phyloP scores from a whole-genome alignment of 208 protist species.

The Crithidia fasciculata region DNA sequence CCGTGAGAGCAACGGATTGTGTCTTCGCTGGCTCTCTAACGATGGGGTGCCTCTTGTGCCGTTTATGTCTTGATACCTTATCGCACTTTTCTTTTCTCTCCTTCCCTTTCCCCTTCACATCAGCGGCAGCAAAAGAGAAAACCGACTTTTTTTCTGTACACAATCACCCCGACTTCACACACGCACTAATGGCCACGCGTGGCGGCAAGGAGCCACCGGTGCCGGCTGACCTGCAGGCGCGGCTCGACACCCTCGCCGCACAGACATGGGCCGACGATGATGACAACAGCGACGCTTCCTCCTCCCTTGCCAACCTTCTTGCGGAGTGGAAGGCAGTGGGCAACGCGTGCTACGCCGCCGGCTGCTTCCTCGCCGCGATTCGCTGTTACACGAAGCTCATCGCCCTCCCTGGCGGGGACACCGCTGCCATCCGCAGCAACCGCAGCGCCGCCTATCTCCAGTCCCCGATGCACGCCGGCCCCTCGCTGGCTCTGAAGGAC shows the following conservation, averaged over 20 bases:
- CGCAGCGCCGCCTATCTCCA: constrained; percentile 87
- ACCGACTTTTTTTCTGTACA: not conserved
- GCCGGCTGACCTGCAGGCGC: constrained; percentile 42
- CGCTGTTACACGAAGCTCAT: constrained; percentile 81
- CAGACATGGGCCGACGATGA: constrained; percentile 10
- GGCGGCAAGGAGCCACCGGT: constrained; percentile 52
- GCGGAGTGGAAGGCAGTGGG: constrained; percentile 79
- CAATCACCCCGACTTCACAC: not conserved
- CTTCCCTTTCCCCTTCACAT: not conserved
- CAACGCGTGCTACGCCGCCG: constrained; percentile 75
- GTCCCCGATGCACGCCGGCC: constrained; percentile 68
- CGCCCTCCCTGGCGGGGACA: constrained; percentile 42
- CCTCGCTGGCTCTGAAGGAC: constrained; percentile 85
- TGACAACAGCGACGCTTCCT: constrained; percentile 1
- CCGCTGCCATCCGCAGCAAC: constrained; percentile 87
- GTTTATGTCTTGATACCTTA: not conserved
- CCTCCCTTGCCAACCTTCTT: constrained; percentile 19
- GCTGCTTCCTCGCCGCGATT: constrained; percentile 78
- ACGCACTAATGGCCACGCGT: constrained; percentile 30
- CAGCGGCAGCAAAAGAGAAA: not conserved
- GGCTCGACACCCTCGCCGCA: constrained; percentile 28
- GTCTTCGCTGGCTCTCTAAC: too few species aligned
- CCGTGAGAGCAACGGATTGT: too few species aligned
- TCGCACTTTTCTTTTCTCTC: constrained; percentile 7
- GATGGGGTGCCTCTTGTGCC: too few species aligned